Evolutionary conservation across 306 rosid species (phyloP).

Genomic region (Vicia villosa): DNA sequence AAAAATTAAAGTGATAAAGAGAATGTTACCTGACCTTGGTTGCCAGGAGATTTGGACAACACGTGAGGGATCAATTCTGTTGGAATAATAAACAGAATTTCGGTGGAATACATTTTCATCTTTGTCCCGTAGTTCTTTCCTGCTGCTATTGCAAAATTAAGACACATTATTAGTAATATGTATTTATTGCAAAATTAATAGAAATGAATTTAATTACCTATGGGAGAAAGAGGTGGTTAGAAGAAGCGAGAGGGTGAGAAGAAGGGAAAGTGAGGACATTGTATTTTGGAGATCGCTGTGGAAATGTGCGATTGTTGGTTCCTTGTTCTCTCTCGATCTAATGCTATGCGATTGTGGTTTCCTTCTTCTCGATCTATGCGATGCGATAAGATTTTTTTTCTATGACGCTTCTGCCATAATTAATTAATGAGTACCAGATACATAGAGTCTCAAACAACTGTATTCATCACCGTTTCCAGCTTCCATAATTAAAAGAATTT

Average conservation of each 20-base stretch:
- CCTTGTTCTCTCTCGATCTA: background rate
- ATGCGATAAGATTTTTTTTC: too few species aligned
- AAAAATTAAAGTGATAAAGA: too few species aligned
- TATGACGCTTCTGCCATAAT: too few species aligned
- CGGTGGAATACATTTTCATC: slow-evolving; percentile 40
- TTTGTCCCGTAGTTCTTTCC: slow-evolving; percentile 64
- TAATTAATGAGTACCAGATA: too few species aligned
- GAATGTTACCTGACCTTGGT: slow-evolving; percentile 88
- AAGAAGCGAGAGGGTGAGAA: background rate
- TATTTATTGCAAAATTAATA: background rate
- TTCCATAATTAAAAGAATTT: too few species aligned
- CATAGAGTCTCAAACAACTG: too few species aligned
- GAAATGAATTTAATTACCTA: background rate
- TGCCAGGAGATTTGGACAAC: slow-evolving; percentile 87
- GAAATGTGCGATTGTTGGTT: too few species aligned
- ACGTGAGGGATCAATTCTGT: slow-evolving; percentile 65
- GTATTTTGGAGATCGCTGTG: background rate
- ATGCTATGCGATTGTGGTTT: too few species aligned
- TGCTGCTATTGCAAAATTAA: slow-evolving; percentile 48
- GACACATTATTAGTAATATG: background rate
- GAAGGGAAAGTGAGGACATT: background rate
- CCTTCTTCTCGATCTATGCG: too few species aligned
- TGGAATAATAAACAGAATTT: slow-evolving; percentile 42
- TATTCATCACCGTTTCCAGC: too few species aligned
- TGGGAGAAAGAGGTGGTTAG: background rate